Percentiles rank a stretch among this genome's conserved stretches.
Conservation (phyloP, 148 eudicot species). For the Rhododendron simsii region DNA sequence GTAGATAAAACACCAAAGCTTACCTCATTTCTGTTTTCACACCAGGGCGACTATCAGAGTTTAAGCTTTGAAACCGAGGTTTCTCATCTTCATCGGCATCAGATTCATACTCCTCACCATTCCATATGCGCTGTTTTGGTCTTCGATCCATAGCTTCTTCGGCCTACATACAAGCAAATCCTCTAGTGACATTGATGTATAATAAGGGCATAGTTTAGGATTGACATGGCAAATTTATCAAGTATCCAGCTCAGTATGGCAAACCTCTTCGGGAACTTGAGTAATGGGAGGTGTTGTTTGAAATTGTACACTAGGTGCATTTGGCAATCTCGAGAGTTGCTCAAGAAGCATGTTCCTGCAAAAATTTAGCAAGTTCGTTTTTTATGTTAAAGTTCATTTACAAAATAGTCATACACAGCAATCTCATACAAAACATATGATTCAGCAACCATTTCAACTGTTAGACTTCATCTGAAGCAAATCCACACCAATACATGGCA, state of each 20-base stretch:
- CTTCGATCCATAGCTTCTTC: conserved; percentile 57
- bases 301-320: conserved; percentile 75
- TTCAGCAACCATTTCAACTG: not conserved
- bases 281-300: conserved; percentile 55
- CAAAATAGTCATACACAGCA: conserved; percentile 1
- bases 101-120: conserved; percentile 64
- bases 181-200: not conserved
- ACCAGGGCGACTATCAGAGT: conserved; percentile 11
- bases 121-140: conserved; percentile 72
- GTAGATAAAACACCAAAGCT: not conserved
- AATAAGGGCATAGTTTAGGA: not conserved
- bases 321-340: conserved; percentile 65
- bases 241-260: not conserved
- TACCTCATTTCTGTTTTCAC: conserved; percentile 27
- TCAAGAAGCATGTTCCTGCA: conserved; percentile 72
- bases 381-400: conserved; percentile 8
- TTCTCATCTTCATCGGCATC: conserved; percentile 50
- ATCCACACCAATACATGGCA: not conserved
- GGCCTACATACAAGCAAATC: conserved; percentile 25
- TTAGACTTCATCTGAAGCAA: not conserved
- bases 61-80: conserved; percentile 23
- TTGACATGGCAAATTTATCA: not conserved
- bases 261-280: conserved; percentile 67
- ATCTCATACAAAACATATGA: not conserved
- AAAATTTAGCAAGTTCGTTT: conserved; percentile 5